Conservation (phyloP, 2,329 filamentous ascomycete genomes). For the Clonostachys byssicola region DNA sequence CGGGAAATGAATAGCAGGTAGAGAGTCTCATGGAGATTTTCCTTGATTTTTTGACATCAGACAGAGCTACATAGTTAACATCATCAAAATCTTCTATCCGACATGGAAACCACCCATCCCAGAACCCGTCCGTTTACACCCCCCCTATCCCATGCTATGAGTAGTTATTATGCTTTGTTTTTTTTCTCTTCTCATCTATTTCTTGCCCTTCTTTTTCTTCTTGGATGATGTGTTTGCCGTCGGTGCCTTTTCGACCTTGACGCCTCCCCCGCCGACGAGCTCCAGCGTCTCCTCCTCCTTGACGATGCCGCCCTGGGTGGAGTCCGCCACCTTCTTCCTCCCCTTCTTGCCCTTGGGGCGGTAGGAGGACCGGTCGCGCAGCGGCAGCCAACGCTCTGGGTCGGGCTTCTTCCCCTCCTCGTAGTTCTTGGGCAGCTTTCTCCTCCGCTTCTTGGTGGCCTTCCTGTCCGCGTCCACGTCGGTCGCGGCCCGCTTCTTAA, state of each 20-base stretch:
- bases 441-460: constrained; percentile 49
- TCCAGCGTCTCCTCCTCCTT: constrained; percentile 67
- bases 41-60: too few species aligned
- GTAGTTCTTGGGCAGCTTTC: constrained; percentile 67
- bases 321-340: constrained; percentile 72
- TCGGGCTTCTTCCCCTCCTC: constrained; percentile 78
- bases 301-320: constrained; percentile 82
- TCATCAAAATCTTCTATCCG: too few species aligned
- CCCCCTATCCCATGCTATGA: not conserved
- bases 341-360: constrained; percentile 89
- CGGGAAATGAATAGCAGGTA: too few species aligned
- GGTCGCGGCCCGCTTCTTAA: constrained; percentile 45
- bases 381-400: constrained; percentile 87
- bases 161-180: constrained; percentile 3
- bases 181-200: constrained; percentile 27
- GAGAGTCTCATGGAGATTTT: too few species aligned
- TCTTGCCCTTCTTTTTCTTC: constrained; percentile 51
- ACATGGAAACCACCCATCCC: too few species aligned
- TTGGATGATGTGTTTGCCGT: constrained; percentile 34
- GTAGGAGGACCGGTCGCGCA: constrained; percentile 85
- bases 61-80: too few species aligned
- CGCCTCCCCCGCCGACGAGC: constrained; percentile 58
- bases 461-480: constrained; percentile 29
- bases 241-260: constrained; percentile 59
- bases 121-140: not conserved